Evolutionary conservation across 2,329 filamentous ascomycete genomes (phyloP).

Genomic region (Phyllosticta capitalensis): DNA sequence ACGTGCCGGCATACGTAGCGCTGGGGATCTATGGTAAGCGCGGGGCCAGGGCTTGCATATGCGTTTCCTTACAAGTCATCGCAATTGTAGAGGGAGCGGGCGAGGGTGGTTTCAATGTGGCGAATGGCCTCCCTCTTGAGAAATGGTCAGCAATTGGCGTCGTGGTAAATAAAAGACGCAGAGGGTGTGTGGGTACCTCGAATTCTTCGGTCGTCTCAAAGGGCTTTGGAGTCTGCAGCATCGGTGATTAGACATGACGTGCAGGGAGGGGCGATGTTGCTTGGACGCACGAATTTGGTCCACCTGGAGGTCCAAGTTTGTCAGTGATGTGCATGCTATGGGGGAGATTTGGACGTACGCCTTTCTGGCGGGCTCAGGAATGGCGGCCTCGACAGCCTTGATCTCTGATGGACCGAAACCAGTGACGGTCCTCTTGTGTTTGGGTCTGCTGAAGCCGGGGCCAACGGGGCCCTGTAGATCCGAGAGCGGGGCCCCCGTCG

Average conservation of each 20-base stretch:
- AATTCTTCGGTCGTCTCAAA: slow-evolving; percentile 79
- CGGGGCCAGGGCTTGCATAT: background rate
- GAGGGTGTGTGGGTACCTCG: slow-evolving; percentile 35
- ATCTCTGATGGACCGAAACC: slow-evolving; percentile 87
- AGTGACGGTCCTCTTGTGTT: slow-evolving; percentile 95
- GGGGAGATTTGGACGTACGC: slow-evolving; percentile 49
- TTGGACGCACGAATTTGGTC: slow-evolving; percentile 47
- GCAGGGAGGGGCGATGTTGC: background rate
- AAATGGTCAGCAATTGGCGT: background rate
- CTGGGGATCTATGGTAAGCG: slow-evolving; percentile 24
- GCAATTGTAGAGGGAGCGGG: slow-evolving; percentile 95
- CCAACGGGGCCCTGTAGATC: slow-evolving; percentile 79
- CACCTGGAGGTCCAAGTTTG: slow-evolving; percentile 34
- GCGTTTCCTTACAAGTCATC: slow-evolving; percentile 56
- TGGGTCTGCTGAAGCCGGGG: slow-evolving; percentile 82
- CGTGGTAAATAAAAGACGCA: slow-evolving; percentile 7
- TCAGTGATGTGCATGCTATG: background rate
- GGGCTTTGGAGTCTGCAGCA: slow-evolving; percentile 48
- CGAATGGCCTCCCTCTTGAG: slow-evolving; percentile 68
- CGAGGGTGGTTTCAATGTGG: slow-evolving; percentile 93
- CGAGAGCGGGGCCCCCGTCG: slow-evolving; percentile 70
- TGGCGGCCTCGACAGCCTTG: slow-evolving; percentile 83
- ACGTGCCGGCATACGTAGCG: slow-evolving; percentile 84
- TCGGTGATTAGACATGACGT: slow-evolving; percentile 1
- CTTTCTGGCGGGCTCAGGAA: slow-evolving; percentile 79